Base-by-base conservation (phyloP, 306 rosid genomes). In the Crataegus laevigata region DNA sequence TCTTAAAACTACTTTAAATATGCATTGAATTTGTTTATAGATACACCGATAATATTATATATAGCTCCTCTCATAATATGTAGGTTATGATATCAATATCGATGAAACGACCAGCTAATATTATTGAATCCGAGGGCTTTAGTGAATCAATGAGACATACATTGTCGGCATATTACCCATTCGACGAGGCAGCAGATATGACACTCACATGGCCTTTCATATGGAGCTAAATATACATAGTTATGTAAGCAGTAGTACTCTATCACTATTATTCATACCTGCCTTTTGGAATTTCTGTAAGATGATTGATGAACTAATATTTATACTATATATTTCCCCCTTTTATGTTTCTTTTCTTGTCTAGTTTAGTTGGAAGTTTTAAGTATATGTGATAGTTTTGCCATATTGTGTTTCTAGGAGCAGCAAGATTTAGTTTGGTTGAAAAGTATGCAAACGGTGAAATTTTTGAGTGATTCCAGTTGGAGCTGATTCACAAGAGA, bases 81-180 rank as follows among this genome's bases (percentile, higher is more conserved):
- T 15, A 47, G 54, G 22, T 30, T 63, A 63, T 29, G 12, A 63
- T 30, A 17, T 63, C 68, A 18, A 3, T 8, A 2, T 68, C 25
- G 47, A 69, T 25, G 60, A 52, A 38, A 69, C 8, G 43, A 69
- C 15, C 10, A 26, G 57, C 24, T 29, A n/a, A 9, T 30, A 75
- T 38, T 62, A 74, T 60, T 74, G 4, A 43, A 74, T 26, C 57
- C 28, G 11, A 26, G 21, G 25, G 52, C 13, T 11, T 42, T 28
- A 60, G 77, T 25, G 81, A 59, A 34, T 81, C 82, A 73, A 32
- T 6, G 69, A 64, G 80, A 82, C 75, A 72, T 75, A 67, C 40
- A 36, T 4, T 82, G 82, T 78, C 80, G 77, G 82, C 82, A 51
- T 25, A n/a, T 42, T 47, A 59, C 75, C 72, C 17, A 69, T 69